Evolutionary conservation across 108 stramenopile genomes (phyloP).

Genomic region (Fistulifera pelliculosa): DNA sequence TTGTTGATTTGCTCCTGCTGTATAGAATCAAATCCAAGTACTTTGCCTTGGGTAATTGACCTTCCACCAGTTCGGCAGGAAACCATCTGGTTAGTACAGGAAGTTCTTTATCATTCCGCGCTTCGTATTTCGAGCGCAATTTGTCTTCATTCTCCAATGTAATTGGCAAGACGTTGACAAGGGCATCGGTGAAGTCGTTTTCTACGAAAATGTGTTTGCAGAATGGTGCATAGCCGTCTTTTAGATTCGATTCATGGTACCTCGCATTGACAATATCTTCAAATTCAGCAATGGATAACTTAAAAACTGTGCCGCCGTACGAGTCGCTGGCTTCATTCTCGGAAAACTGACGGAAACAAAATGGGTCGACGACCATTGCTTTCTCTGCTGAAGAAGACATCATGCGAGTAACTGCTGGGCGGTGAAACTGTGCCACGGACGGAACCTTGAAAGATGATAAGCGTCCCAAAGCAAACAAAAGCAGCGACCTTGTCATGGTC

Average conservation of each 20-base stretch:
- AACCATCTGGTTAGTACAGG: slow-evolving; percentile 84
- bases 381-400: slow-evolving; percentile 1
- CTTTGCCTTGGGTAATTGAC: slow-evolving; percentile 68
- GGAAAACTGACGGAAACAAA: slow-evolving; percentile 76
- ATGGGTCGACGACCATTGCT: slow-evolving; percentile 70
- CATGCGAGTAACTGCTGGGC: background rate
- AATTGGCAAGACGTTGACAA: slow-evolving; percentile 68
- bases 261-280: slow-evolving; percentile 66
- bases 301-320: slow-evolving; percentile 65
- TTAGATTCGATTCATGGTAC: slow-evolving; percentile 42
- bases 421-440: background rate
- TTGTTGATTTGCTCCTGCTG: slow-evolving; percentile 90
- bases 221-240: slow-evolving; percentile 95
- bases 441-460: background rate
- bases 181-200: slow-evolving; percentile 72
- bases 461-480: background rate
- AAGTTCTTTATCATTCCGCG: slow-evolving; percentile 84
- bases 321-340: slow-evolving; percentile 38
- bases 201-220: slow-evolving; percentile 96
- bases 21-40: slow-evolving; percentile 91
- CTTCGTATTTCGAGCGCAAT: slow-evolving; percentile 80
- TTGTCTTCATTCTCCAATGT: slow-evolving; percentile 72
- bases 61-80: slow-evolving; percentile 40
- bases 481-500: slow-evolving; percentile 5
- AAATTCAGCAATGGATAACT: slow-evolving; percentile 52